Evolutionary conservation across 1,284 basidiomycete genomes (phyloP).

Genomic region (Trichosporon ovoides): DNA sequence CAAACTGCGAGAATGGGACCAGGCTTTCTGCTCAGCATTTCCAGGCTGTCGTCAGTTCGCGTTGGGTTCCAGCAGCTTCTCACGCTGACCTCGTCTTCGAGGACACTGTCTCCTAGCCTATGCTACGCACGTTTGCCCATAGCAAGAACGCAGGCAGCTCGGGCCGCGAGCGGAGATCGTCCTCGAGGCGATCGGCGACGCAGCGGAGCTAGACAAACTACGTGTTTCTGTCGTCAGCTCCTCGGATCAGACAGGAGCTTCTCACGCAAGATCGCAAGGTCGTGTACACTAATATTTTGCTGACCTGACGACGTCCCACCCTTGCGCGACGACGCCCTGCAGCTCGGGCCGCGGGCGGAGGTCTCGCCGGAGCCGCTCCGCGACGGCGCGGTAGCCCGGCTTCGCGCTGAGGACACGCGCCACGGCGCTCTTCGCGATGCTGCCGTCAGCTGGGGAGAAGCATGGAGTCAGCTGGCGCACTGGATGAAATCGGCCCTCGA

Average conservation of each 20-base stretch:
- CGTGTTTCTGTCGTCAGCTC: slow-evolving; percentile 60
- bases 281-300: slow-evolving; percentile 23
- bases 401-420: slow-evolving; percentile 59
- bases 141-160: not conserved
- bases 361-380: slow-evolving; percentile 21
- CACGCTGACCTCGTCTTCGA: no score
- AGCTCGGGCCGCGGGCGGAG: slow-evolving; percentile 10
- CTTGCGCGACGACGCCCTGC: slow-evolving; percentile 10
- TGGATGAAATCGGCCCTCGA: slow-evolving; percentile 58
- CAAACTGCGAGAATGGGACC: no score
- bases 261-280: no score
- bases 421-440: slow-evolving; percentile 77
- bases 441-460: slow-evolving; percentile 39
- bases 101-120: no score
- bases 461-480: slow-evolving; percentile 50
- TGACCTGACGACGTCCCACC: slow-evolving; percentile 24
- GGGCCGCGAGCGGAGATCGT: slow-evolving; percentile 13
- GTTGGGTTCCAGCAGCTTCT: no score
- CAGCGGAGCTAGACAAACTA: slow-evolving; percentile 52
- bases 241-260: not conserved
- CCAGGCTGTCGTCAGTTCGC: no score
- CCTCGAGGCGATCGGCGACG: slow-evolving; percentile 22
- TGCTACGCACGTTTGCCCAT: no score
- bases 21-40: no score
- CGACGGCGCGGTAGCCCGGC: slow-evolving; percentile 26